Percentiles rank a stretch among this genome's conserved stretches.
These are phyloP conservation scores for Cyclospora cayetanensis DNA, from an alignment of 169 alveolate species.

Conservation along the genomic window DNA sequence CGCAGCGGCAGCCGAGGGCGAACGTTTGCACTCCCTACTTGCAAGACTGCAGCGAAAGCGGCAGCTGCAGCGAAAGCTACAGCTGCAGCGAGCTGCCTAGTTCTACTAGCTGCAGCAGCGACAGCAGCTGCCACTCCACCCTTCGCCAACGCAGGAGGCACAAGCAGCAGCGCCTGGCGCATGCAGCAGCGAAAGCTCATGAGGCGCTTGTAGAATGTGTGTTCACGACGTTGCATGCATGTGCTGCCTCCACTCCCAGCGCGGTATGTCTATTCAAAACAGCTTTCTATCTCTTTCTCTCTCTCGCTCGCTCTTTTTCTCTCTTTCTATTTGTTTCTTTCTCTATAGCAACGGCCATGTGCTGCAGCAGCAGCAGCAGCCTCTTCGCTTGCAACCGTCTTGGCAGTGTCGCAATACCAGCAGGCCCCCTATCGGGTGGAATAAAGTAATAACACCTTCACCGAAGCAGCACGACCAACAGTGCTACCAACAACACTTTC, in stretches of 20 bases:
- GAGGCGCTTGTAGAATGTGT: not conserved
- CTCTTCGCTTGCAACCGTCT: no score
- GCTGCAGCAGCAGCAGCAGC: constrained; percentile 40
- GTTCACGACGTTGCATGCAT: not conserved
- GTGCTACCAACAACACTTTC: not conserved
- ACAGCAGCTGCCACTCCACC: constrained; percentile 19
- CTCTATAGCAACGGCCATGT: no score
- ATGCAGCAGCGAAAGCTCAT: not conserved
- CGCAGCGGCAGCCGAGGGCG: not conserved
- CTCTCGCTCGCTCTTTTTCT: no score
- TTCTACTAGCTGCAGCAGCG: not conserved
- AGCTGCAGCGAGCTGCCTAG: not conserved
- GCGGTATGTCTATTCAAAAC: no score
- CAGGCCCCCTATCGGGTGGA: no score
- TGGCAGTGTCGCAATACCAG: no score
- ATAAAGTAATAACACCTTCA: no score
- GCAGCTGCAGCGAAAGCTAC: not conserved
- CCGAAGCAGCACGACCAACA: not conserved
- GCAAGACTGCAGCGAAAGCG: not conserved
- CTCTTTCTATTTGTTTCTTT: no score
- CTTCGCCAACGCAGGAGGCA: no score
- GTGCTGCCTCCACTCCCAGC: constrained; percentile 1
- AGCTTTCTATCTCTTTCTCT: no score
- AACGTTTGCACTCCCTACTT: not conserved
- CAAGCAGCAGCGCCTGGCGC: not conserved